Base-by-base conservation (phyloP, 352 stramenopile genomes). In the Phytophthora chlamydospora region DNA sequence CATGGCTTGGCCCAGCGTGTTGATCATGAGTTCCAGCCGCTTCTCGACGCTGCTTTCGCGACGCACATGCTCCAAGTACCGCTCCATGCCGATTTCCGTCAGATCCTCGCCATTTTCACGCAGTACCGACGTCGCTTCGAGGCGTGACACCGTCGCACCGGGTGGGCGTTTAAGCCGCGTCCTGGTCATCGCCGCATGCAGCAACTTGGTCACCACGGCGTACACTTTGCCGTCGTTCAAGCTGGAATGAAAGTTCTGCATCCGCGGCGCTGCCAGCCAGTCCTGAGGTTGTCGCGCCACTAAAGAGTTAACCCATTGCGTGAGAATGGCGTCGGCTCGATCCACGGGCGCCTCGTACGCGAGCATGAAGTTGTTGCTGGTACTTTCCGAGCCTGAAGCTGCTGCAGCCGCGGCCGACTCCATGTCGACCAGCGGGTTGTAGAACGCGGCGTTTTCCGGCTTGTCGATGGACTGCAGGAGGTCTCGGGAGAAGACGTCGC, bases 51-150 rank as follows among this genome's bases (percentile, higher is more conserved):
- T 75, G 6, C 64, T 60, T 38, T 93, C 84, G 4, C 60, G 65
- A 9, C 66, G 71, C 32, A 93, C 71, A 59, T 85, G 73, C 21
- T 91, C 82, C 44, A 90, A 12, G 52, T 90, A 93, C n/a, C 82
- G 66, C 52, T 89, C 84, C 71, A 89, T 85, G 3, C 71, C 75
- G 49, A 91, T 89, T 50, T 91, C 84, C 0, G 82, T 93, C 11
- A 93, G 64, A n/a, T 90, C 82, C 14, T 91, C 77, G 16, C 84
- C 82, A 58, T 91, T 93, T 44, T 93, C 84, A 14, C 84, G 82
- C 48, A 90, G 51, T 27, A 90, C 71, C 0, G 82, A 88, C 31
- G 78, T 71, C 0, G 68, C 67, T 60, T 90, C 80, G 33, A 89
- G 67, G 50, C 83, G 86, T 21, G 74, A 82, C 5, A 52, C 44